A percentile compares a stretch with the other conserved stretches of the same genome.
These are phyloP conservation scores for Durio zibethinus DNA, from an alignment of 345 rosid species.

Conservation along the genomic window DNA sequence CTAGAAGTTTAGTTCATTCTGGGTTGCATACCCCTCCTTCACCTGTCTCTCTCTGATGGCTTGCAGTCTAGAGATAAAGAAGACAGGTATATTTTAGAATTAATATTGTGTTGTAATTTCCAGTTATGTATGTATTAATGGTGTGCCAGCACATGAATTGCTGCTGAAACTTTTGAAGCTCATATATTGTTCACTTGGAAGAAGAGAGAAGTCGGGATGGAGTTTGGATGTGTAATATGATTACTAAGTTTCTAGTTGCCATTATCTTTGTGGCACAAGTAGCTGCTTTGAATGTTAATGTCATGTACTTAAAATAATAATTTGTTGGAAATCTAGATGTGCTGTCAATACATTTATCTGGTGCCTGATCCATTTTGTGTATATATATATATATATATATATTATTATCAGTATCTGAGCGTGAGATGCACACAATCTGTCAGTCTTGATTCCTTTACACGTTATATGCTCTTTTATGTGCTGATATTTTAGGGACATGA, in stretches of 20 bases:
- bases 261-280: slow-evolving; percentile 13
- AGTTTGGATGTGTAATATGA: slow-evolving; percentile 8
- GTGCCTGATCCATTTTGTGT: not conserved
- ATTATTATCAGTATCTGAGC: not conserved
- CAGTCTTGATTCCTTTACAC: not conserved
- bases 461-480: not conserved
- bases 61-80: slow-evolving; percentile 8
- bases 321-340: not conserved
- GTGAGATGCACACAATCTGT: not conserved
- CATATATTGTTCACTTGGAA: not conserved
- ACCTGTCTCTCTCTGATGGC: slow-evolving; percentile 9
- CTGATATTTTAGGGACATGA: not conserved
- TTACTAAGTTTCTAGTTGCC: slow-evolving; percentile 12
- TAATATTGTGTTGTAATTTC: slow-evolving; percentile 2
- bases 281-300: slow-evolving; percentile 3
- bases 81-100: slow-evolving; percentile 1
- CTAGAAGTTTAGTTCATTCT: not conserved
- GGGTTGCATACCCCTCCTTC: not conserved
- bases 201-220: not conserved
- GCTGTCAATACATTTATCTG: not conserved
- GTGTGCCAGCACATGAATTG: not conserved
- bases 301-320: too few species aligned
- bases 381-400: too few species aligned
- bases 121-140: not conserved
- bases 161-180: not conserved